Base-by-base conservation (phyloP, 805 yeast genomes). In the Dipodascus albidus region DNA sequence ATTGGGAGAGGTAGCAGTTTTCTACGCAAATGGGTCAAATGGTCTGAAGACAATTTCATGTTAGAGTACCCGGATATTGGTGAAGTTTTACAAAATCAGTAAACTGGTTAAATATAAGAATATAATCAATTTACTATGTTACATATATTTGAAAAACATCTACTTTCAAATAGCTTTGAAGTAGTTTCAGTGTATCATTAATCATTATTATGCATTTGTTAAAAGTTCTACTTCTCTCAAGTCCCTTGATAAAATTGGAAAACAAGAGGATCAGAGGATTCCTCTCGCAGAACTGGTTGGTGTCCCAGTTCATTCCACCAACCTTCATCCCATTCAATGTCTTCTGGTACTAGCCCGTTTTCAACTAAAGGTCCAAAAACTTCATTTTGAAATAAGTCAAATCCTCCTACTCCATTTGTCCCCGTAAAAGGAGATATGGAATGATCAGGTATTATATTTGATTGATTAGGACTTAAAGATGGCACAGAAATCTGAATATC, bases 1-100 rank as follows among this genome's bases (percentile, higher is more conserved):
- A 64, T 89, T 50, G 66, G 70, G 31, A 68, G 70, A 1, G 48
- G 54, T 15, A 66, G 65, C 6, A 52, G 60, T 11, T 86, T 79
- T 59, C 70, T 89, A 53, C 71, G 72, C 49, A 66, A 73, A 20
- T 87, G 96, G 96, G 79, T 79, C 6, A 65, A 72, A 3, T 83
- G 83, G 82, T 82, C 81, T 52, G 89, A 82, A 59, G 80, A 80
- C 1, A 69, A 79, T 55, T 81, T 76, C 48, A 91, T 85, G 48
- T 67, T 87, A 3, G 69, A 84, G 56, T 85, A 87, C 61, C 86
- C 90, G 2, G 82, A 81, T 61, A 62, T 74, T 1, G 63, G 57
- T 2, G 66, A 65, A 23, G 57, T 59, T 15, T 41, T 60, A 3
- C 14, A 38, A 27, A 27, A 11, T 11, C 6, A 27, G 6, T 27